Base-by-base conservation (phyloP, 2,329 filamentous ascomycete genomes). In the Microcyclosporella mali region DNA sequence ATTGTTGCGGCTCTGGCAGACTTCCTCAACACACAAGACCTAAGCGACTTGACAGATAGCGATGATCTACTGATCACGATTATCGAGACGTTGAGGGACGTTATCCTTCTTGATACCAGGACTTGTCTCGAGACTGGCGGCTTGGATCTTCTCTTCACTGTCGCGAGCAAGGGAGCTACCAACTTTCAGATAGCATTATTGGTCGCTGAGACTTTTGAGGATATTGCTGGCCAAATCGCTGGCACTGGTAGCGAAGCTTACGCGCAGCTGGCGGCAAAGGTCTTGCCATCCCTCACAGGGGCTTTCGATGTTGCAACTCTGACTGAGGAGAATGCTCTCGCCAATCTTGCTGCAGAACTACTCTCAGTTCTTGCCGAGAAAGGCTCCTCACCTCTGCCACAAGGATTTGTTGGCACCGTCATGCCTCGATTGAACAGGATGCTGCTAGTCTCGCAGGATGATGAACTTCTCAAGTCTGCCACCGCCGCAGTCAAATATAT, bases 171-270 rank as follows among this genome's bases (percentile, higher is more conserved):
- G 59, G 88, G 88, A 19, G 86, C 90, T 0, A 80, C 78, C 47
- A 97, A 94, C 67, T 94, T 94, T 70, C 89, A 95, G 63, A 78
- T 95, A 35, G 88, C 84, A 0, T 83, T 89, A 70, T 72, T 95
- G 39, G 84, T 97, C 17, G 84, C 80, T 28, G 92, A 98, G 66
- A 82, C 87, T 0, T 94, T 98, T 59, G 90, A 97, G 63, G 87
- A 92, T 33, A 82, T 95, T 43, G 84, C 89, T 4, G 72, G 76
- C 38, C 75, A 72, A 1, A 77, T 94, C 45, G 71, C 84, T 2
- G 79, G 81, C 11, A 68, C 70, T 47, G 79, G 80, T 16, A 69
- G 75, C 6, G 78, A 85, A 7, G 76, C 81, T 1, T 98, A 90
- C 63, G 75, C 82, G 37, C 78, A 79, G 9, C 75, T 98, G 6